Conservation (phyloP, 106 monocot species). For the Phalaenopsis equestris region DNA sequence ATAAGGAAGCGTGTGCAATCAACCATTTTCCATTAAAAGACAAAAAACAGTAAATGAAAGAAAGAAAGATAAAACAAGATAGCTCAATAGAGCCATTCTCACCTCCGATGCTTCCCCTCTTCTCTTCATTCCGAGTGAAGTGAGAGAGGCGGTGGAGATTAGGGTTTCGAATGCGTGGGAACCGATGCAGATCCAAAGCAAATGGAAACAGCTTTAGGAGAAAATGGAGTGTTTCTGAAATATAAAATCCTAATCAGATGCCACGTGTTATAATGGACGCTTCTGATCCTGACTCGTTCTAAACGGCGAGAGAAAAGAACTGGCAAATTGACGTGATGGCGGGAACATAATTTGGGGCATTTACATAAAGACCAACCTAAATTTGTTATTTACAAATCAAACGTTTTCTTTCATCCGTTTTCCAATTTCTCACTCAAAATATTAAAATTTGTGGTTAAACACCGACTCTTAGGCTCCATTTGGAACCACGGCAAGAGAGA, state of each 20-base stretch:
- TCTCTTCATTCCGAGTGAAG: not conserved
- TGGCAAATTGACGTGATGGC: no score
- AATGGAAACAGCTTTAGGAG: not conserved
- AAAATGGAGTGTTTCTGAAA: not conserved
- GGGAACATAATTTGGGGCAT: no score
- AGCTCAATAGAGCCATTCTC: not conserved
- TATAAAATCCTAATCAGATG: not conserved
- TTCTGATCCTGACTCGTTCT: not conserved
- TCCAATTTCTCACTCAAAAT: no score
- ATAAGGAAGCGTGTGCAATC: not conserved
- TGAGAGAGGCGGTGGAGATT: not conserved
- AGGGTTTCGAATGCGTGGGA: not conserved
- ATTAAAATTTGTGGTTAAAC: no score
- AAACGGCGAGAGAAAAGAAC: no score
- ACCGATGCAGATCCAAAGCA: not conserved
- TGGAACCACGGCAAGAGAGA: no score
- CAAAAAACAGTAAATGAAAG: not conserved
- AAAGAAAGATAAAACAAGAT: not conserved
- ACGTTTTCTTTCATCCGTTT: no score
- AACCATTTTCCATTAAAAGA: not conserved
- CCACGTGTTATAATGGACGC: not conserved
- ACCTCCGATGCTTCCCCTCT: not conserved
- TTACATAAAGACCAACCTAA: no score
- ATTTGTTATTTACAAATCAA: no score
- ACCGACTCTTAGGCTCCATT: no score